Evolutionary conservation across 176 grass and related monocot species (phyloP), one percentile per base, ranked within the genome.

Genomic region (Oryza meridionalis): DNA sequence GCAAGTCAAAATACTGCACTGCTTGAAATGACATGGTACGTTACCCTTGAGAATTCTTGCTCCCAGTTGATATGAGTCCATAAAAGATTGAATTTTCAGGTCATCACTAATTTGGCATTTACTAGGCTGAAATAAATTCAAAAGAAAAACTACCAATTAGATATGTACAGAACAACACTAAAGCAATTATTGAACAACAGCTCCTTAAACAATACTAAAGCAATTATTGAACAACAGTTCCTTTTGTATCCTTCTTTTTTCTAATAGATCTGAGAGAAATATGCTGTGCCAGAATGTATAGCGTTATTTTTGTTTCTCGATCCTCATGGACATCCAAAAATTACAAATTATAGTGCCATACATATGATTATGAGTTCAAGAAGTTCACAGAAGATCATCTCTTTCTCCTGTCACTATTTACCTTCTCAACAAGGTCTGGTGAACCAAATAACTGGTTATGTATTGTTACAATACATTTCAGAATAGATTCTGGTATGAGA

Each of bases 401-500:
- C 31, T 67, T 75, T 81, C 33, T 61, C 79, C 71, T 78, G 51
- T 29, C 73, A 73, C 44, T 59, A 19, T 78, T 78, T 90, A 97
- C 95, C 91, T 98, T 85, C 81, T 93, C 87, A 79, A 90, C 73
- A 84, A 95, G 91, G 59, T 90, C 90, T 33, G 70, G 67, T n/a
- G 90, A 91, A 73, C 92, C 92, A 93, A 94, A 98, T 70, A 98
- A 76, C 65, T 86, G 89, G 88, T 94, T 85, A 77, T 98, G 95
- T 47, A 88, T 88, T 9, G 49, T 63, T 66, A 98, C 82, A 76
- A 94, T 75, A 84, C 74, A 91, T 69, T 91, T 93, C 51, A 94
- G 65, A 53, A 65, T 81, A 58, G 85, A 93, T 16, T 98, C 95
- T 31, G 86, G 85, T 91, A 98, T 88, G 32, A 82, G 76, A 67